Evolutionary conservation across 2,329 filamentous ascomycete genomes (phyloP), one percentile per base, ranked within the genome.

Genomic region (Taxawa tesnikishii): DNA sequence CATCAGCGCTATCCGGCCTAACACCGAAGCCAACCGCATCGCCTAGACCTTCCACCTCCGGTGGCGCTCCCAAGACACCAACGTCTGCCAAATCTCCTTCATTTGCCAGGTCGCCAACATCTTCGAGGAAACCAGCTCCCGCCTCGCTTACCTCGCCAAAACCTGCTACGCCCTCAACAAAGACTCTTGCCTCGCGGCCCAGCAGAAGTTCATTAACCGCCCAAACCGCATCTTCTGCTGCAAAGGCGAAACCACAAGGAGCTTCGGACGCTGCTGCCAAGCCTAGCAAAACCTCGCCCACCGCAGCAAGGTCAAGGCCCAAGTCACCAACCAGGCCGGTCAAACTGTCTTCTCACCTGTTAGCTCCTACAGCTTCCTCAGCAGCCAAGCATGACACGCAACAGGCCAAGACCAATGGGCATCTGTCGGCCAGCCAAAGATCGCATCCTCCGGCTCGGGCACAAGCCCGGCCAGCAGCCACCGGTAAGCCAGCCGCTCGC

Each of bases 281-380:
- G 26, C 33, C 42, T n/a, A 51, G 57, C 42, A 51, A 50, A 34
- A 61, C 60, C n/a, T 3, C 5, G 18, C 15, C 26, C 10, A 15
- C 10, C 6, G n/a, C 16, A 16, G 12, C 10, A 9, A 6, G 9
- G 13, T 15, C 13, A 15, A 77, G 74, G 49, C 57, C 67, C 25
- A 76, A 73, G 53, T 83, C 79, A 8, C 76, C 76, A 2, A 84
- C 80, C 2, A 71, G 74, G 34, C 78, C 79, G 7, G 62, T 75
- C 31, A 72, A 70, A 35, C 60, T 84, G 1, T 75, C 79, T 6
- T 62, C 78, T 7, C 75, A 77, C 36, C 60, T 84, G 17, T 79
- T 67, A 15, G 75, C 77, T 5, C 79, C 76, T 18, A 85, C 80
- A 3, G 71, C 79, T 15, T 67, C 80, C 1, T 84, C 74, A 1